Conservation (phyloP, 441 rosid species). For the Gossypium schwendimanii region DNA sequence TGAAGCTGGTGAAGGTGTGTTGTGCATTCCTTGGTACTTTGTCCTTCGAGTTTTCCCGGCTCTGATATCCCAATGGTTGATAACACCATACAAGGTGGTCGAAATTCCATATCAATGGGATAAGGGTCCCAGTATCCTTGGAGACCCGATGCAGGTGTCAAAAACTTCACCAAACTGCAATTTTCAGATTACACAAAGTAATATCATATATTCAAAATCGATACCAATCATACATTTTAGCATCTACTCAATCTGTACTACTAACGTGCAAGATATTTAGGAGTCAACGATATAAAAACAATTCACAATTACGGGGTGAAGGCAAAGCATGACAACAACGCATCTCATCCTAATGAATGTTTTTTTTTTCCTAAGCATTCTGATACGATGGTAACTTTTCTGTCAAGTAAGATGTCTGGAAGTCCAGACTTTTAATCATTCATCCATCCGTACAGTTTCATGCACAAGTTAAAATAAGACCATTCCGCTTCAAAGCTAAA, state of each 20-base stretch:
- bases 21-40: conserved; percentile 56
- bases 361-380: too few species aligned
- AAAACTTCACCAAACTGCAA: conserved; percentile 78
- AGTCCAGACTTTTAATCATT: not conserved
- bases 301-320: too few species aligned
- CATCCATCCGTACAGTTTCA: not conserved
- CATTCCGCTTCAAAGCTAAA: not conserved
- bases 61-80: conserved; percentile 96
- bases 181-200: conserved; percentile 9
- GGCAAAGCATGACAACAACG: too few species aligned
- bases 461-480: not conserved
- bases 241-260: not conserved
- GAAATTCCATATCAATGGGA: conserved; percentile 96
- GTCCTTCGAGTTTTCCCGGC: conserved; percentile 85
- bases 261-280: too few species aligned
- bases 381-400: too few species aligned
- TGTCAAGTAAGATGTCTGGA: not conserved
- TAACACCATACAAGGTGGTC: conserved; percentile 89
- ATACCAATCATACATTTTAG: not conserved
- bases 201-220: not conserved
- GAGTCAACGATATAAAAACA: too few species aligned
- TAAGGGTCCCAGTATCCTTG: conserved; percentile 99
- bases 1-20: conserved; percentile 97
- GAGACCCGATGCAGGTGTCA: conserved; percentile 80
- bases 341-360: too few species aligned